Evolutionary conservation across 352 stramenopile genomes (phyloP), one percentile per base, ranked within the genome.

Genomic region (Globisporangium uncinulatum): DNA sequence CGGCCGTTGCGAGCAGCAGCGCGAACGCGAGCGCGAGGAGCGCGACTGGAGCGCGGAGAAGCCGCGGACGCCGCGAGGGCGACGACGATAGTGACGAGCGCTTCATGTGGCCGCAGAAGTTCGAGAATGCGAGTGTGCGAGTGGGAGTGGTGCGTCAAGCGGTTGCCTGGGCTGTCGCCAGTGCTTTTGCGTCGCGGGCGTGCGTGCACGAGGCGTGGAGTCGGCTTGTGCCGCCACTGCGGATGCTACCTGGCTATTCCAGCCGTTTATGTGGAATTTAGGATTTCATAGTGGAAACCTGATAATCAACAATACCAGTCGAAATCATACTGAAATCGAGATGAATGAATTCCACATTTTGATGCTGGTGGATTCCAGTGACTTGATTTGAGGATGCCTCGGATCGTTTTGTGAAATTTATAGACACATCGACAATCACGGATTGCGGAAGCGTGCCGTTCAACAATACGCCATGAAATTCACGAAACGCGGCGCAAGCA

Each of bases 1-100:
- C 56, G 14, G 29, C 49, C 19, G 14, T 29, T 37, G 60, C 41
- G 37, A 65, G 48, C 34, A 73, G 21, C 54, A 85, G 36, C 52
- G 61, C 13, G 50, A 76, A 45, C 51, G 59, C 42, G 56, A 63
- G 29, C 51, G 64, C 42, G 43, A 79, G 20, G 49, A 61, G 13
- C 49, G 67, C 43, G 43, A 65, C 45, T 39, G 46, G 49, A 34
- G n/a, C 44, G 15, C 50, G 39, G 34, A 21, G 24, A 20, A 21
- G 7, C 20, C 36, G 36, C 48, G 24, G 11, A 17, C 48, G 54
- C 14, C 14, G 19, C 13, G 48, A 43, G 21, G 21, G 42, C 17
- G 21, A 36, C 4, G 20, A 11, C 32, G 34, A 56, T 5, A 15
- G 21, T 5, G 45, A 34, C 11, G 45, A 32, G 42, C 53, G 34